Evolutionary conservation across 306 rosid species (phyloP).

Genomic region (Begonia fuchsioides): DNA sequence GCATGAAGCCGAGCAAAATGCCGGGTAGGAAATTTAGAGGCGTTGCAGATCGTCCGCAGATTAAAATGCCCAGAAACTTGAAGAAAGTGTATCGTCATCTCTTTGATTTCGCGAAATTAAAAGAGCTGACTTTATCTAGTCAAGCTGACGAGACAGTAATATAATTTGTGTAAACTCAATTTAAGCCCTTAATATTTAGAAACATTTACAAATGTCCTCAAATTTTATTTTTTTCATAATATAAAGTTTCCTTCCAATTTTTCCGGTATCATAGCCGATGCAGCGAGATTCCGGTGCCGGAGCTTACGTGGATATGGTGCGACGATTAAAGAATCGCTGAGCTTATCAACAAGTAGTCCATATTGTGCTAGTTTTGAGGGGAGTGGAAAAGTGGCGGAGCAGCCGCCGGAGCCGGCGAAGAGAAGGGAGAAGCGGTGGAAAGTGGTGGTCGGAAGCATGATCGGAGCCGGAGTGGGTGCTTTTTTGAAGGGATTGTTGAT

Average conservation of each 20-base stretch:
- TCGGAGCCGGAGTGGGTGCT: conserved; percentile 76
- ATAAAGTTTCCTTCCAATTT: conserved; percentile 60
- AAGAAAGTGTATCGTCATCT: conserved; percentile 12
- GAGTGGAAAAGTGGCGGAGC: conserved; percentile 51
- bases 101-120: background rate
- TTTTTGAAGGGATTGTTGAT: conserved; percentile 65
- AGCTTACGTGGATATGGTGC: conserved; percentile 83
- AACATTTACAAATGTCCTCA: too few relatives aligned
- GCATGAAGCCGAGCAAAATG: conserved; percentile 7
- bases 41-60: conserved; percentile 13
- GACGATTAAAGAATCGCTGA: conserved; percentile 45
- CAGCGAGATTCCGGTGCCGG: conserved; percentile 65
- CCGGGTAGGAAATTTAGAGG: conserved; percentile 1
- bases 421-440: conserved; percentile 65
- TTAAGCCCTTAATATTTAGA: too few relatives aligned
- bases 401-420: conserved; percentile 21
- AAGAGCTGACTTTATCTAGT: too few relatives aligned
- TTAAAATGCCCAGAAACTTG: conserved; percentile 15
- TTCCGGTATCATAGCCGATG: conserved; percentile 50
- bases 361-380: conserved; percentile 77
- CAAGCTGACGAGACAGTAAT: too few relatives aligned
- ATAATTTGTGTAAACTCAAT: too few relatives aligned
- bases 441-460: conserved; percentile 61
- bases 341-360: conserved; percentile 21
- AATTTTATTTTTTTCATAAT: too few relatives aligned